Base-by-base conservation (phyloP, 352 stramenopile species). In the Phytopythium mirpurense region DNA sequence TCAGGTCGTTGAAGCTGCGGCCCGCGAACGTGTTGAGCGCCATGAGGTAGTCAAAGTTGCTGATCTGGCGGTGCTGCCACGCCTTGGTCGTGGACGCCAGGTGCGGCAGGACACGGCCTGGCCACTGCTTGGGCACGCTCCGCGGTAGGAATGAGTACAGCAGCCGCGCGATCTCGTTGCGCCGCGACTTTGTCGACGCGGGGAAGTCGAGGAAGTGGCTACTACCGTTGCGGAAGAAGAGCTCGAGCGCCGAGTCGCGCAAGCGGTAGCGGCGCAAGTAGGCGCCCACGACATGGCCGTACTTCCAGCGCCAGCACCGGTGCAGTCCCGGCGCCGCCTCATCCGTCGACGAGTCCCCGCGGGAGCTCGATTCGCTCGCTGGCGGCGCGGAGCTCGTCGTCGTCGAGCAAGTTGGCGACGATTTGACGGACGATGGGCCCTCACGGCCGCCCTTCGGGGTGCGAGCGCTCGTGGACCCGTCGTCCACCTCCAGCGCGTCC, bases 1-100 rank as follows among this genome's bases (percentile, higher is more conserved):
- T 96, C 52, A 98, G 54, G 57, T 98, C 91, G 50, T 97, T 96
- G 47, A 96, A 93, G 56, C 77, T 93, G 23, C 91, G 72, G 8
- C 88, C 90, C 3, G 88, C 85, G 35, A 92, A 88, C 31, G 87
- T 97, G 51, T 98, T 98, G 6, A 98, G 67, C 29, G 95, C 85
- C 69, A 98, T 97, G 18, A 99, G 64, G 63, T 99, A 99, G 47
- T 99, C 97, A 56, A 98, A 99, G 26, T 95, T 95, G 35, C 75
- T 90, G 42, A 93, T 76, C 34, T 87, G 65, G 5, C 80, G 74
- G 38, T 66, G 82, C 57, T 93, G 83, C 85, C 85, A 95, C 3
- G 83, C 83, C 54, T 88, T 90, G 0, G 78, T 92, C 3, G 70
- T 87, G 0, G 70, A 40, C 2, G 62, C 57, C 9, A 93, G 56